Percentiles rank a stretch among this genome's conserved stretches.
These are phyloP conservation scores for Aspergillus mulundensis DNA, from an alignment of 495 filamentous ascomycete species.

Conservation along the genomic window DNA sequence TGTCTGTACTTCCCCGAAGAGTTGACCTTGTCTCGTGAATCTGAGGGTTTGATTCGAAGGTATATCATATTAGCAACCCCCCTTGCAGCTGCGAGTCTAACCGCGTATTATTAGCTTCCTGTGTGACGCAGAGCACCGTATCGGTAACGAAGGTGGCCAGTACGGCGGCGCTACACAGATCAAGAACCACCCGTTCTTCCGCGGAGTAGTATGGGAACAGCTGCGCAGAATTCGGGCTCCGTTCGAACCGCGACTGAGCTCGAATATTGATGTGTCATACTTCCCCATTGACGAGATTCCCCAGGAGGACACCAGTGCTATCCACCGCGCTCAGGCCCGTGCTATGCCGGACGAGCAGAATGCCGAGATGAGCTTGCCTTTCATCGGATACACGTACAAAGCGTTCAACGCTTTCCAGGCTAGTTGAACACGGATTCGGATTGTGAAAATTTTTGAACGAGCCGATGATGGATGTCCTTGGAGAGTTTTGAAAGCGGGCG, in stretches of 20 bases:
- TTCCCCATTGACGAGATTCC: conserved; percentile 98
- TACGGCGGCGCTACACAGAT: conserved; percentile 80
- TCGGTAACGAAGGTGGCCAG: conserved; percentile 62
- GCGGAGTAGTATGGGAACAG: conserved; percentile 87
- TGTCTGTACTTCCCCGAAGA: conserved; percentile 97
- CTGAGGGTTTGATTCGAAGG: conserved; percentile 84
- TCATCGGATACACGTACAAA: conserved; percentile 99
- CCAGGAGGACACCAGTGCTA: conserved; percentile 76
- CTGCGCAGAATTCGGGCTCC: conserved; percentile 89
- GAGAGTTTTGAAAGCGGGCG: conserved; percentile 30
- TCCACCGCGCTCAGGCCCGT: conserved; percentile 63
- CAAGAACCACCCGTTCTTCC: conserved; percentile 93
- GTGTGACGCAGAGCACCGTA: conserved; percentile 83
- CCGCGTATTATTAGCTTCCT: conserved; percentile 71
- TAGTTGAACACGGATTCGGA: conserved; percentile 23
- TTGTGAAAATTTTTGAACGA: conserved; percentile 11
- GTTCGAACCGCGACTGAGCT: conserved; percentile 88
- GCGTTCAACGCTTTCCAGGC: conserved; percentile 80
- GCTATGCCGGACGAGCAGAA: conserved; percentile 58
- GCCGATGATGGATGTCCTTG: conserved; percentile 17
- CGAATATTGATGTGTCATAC: conserved; percentile 94
- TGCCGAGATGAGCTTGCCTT: conserved; percentile 88
- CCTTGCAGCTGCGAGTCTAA: conserved; percentile 14
- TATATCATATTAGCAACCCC: conserved; percentile 31
- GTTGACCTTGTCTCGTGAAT: conserved; percentile 77